These are phyloP conservation scores for Umbilicus rupestris DNA, from an alignment of 164 flowering plant species.

Conservation along the genomic window DNA sequence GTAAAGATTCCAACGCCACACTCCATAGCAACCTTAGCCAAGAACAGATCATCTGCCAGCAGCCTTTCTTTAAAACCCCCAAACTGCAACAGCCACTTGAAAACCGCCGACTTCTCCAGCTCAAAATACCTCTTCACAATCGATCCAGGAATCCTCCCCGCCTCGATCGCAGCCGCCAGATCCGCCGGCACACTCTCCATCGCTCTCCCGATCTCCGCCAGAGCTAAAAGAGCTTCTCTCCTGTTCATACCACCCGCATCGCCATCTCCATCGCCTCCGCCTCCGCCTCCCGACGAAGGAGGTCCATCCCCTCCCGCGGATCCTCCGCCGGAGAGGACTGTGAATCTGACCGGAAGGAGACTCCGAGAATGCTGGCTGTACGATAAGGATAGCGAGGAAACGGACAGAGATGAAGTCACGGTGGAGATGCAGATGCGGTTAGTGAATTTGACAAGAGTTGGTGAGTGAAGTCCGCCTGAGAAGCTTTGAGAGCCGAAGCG, in stretches of 20 bases:
- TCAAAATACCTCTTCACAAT: slow-evolving; percentile 44
- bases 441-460: neutral
- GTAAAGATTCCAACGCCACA: slow-evolving; percentile 50
- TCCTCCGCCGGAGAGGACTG: neutral
- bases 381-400: slow-evolving; percentile 1
- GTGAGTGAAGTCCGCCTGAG: neutral
- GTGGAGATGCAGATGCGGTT: slow-evolving; percentile 6
- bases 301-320: neutral
- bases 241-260: slow-evolving; percentile 39
- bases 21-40: slow-evolving; percentile 38
- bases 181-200: slow-evolving; percentile 59
- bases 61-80: slow-evolving; percentile 42
- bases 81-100: slow-evolving; percentile 38
- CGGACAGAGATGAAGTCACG: neutral
- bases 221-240: slow-evolving; percentile 51
- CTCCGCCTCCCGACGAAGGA: slow-evolving; percentile 15
- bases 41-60: slow-evolving; percentile 44
- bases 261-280: slow-evolving; percentile 18
- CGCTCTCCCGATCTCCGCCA: slow-evolving; percentile 40
- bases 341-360: neutral
- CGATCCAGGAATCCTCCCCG: slow-evolving; percentile 61
- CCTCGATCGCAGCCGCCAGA: slow-evolving; percentile 60
- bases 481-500: neutral
- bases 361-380: neutral
- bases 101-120: slow-evolving; percentile 26